phyloP scores from a whole-genome alignment of 2,329 filamentous ascomycete species.

The Stachybotrys chlorohalonatus region DNA sequence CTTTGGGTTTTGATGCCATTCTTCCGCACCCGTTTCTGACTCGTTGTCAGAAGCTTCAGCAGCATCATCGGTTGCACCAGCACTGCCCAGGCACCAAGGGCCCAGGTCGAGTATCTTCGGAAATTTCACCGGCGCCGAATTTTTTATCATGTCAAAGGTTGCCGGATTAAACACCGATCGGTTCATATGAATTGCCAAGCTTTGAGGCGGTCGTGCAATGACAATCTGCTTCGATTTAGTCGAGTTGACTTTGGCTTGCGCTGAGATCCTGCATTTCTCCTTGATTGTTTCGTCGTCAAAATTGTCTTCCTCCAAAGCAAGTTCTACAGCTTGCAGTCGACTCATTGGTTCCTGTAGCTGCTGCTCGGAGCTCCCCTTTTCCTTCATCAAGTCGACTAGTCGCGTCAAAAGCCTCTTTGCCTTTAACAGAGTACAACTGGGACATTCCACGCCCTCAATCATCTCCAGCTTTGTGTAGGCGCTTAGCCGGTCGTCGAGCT shows the following conservation, averaged over 20 bases:
- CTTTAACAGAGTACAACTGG: slow-evolving; percentile 75
- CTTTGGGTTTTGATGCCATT: slow-evolving; percentile 61
- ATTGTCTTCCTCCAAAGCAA: slow-evolving; percentile 68
- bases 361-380: slow-evolving; percentile 30
- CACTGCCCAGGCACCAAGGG: slow-evolving; percentile 73
- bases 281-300: slow-evolving; percentile 62
- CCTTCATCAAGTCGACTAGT: slow-evolving; percentile 32
- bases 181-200: slow-evolving; percentile 81
- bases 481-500: slow-evolving; percentile 71
- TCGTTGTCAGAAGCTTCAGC: neutral
- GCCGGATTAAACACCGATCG: slow-evolving; percentile 82
- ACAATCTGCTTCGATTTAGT: slow-evolving; percentile 89
- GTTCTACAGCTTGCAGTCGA: slow-evolving; percentile 57
- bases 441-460: slow-evolving; percentile 85
- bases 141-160: slow-evolving; percentile 75
- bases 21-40: slow-evolving; percentile 36
- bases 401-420: slow-evolving; percentile 37
- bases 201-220: slow-evolving; percentile 71
- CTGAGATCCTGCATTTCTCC: slow-evolving; percentile 55
- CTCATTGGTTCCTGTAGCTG: slow-evolving; percentile 39
- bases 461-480: slow-evolving; percentile 77
- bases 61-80: slow-evolving; percentile 10
- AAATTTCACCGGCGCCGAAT: slow-evolving; percentile 70
- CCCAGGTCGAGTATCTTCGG: slow-evolving; percentile 66
- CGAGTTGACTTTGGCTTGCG: slow-evolving; percentile 60